Percentiles rank a stretch among this genome's conserved stretches.
Conservation (phyloP, 2,329 filamentous ascomycete species). For the Torrubiella hemipterigena region DNA sequence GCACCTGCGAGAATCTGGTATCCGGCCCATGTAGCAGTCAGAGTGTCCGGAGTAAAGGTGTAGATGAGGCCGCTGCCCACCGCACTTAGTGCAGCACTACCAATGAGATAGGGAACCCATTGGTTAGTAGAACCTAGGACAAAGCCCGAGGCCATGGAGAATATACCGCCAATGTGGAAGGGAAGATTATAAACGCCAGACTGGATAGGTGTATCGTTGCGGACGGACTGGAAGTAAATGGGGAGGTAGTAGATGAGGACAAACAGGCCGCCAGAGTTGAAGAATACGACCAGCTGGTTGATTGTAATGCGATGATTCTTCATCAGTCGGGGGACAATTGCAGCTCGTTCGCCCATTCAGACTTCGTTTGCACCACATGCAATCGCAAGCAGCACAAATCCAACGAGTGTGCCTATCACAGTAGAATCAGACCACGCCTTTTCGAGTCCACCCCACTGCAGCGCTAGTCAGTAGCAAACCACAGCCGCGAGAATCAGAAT, state of each 20-base stretch:
- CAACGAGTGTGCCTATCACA: conserved; percentile 30
- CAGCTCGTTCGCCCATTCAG: conserved; percentile 22
- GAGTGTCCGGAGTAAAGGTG: too few species aligned
- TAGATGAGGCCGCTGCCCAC: too few species aligned
- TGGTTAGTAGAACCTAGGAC: too few species aligned
- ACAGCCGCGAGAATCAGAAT: conserved; percentile 40
- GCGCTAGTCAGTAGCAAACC: conserved; percentile 32
- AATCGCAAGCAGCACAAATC: conserved; percentile 25
- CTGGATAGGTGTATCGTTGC: conserved; percentile 37
- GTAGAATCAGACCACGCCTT: conserved; percentile 29
- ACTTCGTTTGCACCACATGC: conserved; percentile 26
- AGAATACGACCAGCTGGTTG: conserved; percentile 31
- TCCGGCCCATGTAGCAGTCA: too few species aligned
- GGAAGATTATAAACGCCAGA: conserved; percentile 43
- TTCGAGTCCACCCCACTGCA: conserved; percentile 32
- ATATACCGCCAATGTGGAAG: too few species aligned
- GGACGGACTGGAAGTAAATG: conserved; percentile 39
- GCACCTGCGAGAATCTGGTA: too few species aligned
- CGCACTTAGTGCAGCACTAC: too few species aligned
- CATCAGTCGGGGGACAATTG: conserved; percentile 27
- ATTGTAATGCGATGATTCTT: conserved; percentile 26
- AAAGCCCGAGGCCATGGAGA: too few species aligned
- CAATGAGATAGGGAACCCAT: too few species aligned
- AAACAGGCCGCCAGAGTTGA: conserved; percentile 40
- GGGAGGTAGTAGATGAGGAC: conserved; percentile 36